Percentiles rank a stretch among this genome's conserved stretches.
phyloP scores from a whole-genome alignment of 129 eudicot genomes.

The Artemisia annua region DNA sequence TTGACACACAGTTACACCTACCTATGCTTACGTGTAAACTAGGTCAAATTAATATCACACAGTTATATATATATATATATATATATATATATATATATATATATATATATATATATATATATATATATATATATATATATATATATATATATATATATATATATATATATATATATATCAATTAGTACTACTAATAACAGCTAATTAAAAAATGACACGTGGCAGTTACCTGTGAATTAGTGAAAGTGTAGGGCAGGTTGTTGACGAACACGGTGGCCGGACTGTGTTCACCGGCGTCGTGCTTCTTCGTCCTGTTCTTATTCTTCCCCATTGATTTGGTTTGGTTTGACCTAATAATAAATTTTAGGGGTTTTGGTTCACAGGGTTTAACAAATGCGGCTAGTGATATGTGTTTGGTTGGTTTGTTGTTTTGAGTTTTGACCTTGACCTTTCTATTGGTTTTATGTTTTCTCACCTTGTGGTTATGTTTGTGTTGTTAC shows the following conservation, averaged over 20 bases:
- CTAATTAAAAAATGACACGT: no score
- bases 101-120: no score
- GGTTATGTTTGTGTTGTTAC: not conserved
- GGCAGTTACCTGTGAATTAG: constrained; percentile 53
- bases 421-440: not conserved
- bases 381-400: constrained; percentile 25
- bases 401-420: not conserved
- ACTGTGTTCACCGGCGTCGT: constrained; percentile 47
- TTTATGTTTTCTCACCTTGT: not conserved
- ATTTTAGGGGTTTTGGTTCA: constrained; percentile 18
- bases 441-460: not conserved
- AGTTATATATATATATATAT: no score
- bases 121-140: no score
- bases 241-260: constrained; percentile 73
- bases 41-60: not conserved
- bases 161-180: no score
- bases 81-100: no score
- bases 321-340: constrained; percentile 71
- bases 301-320: constrained; percentile 59
- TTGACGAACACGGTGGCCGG: constrained; percentile 77
- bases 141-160: no score
- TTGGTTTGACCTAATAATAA: no score
- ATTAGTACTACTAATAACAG: no score
- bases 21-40: not conserved
- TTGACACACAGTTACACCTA: not conserved